A percentile compares a stretch with the other conserved stretches of the same genome.
Evolutionary conservation across 768 basidiomycete genomes (phyloP).

Genomic region (Crassisporium funariophilum): DNA sequence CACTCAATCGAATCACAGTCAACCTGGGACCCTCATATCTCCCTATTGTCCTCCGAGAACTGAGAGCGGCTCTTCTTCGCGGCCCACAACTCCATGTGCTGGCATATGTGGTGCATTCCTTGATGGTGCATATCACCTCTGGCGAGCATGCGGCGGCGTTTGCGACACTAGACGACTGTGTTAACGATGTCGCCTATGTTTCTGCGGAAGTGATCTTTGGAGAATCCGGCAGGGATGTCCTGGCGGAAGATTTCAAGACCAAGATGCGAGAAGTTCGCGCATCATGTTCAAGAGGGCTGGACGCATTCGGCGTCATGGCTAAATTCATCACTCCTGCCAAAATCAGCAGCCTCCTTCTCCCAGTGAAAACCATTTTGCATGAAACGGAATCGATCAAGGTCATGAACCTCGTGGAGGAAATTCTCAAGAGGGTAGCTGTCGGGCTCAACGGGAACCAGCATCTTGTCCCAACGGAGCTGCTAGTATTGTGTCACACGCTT

Average conservation of each 20-base stretch:
- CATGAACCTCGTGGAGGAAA: constrained; percentile 86
- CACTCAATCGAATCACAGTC: constrained; percentile 77
- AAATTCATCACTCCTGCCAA: constrained; percentile 75
- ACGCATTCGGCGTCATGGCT: constrained; percentile 82
- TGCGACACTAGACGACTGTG: constrained; percentile 69
- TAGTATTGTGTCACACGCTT: constrained; percentile 85
- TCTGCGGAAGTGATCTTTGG: constrained; percentile 93
- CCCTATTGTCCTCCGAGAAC: constrained; percentile 70
- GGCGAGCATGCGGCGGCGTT: constrained; percentile 58
- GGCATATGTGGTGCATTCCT: constrained; percentile 79
- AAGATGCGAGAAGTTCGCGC: constrained; percentile 90
- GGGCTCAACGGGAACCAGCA: constrained; percentile 85
- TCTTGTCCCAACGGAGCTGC: constrained; percentile 66
- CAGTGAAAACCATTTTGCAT: constrained; percentile 82
- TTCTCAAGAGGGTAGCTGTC: constrained; percentile 76
- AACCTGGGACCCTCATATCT: constrained; percentile 76
- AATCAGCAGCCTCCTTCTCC: constrained; percentile 75
- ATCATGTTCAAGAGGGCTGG: constrained; percentile 81
- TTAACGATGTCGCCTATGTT: constrained; percentile 77
- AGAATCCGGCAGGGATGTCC: constrained; percentile 86
- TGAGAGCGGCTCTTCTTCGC: constrained; percentile 81
- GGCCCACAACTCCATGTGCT: constrained; percentile 95
- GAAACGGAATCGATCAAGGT: constrained; percentile 80
- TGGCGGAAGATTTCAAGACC: constrained; percentile 89
- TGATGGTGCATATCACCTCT: constrained; percentile 80